These are phyloP conservation scores for Chaetomium sp. DNA, from an alignment of 2,329 filamentous ascomycete species.

Conservation along the genomic window DNA sequence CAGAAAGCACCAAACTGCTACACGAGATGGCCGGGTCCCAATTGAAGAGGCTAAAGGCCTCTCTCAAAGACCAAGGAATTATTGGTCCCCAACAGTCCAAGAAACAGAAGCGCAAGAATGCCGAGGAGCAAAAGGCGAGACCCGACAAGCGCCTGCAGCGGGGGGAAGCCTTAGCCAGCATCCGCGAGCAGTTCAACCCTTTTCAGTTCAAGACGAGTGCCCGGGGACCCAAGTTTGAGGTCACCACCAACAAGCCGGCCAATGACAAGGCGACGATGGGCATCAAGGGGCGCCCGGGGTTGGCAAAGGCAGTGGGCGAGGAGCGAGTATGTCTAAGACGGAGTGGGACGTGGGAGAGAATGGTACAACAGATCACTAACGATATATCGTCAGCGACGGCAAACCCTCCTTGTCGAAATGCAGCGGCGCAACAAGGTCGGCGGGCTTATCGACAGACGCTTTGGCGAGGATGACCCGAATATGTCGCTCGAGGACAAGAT, in stretches of 20 bases:
- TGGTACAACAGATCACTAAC: background rate
- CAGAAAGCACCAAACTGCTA: conserved; percentile 1
- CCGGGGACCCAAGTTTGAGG: conserved; percentile 80
- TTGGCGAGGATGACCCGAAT: conserved; percentile 91
- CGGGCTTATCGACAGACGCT: conserved; percentile 87
- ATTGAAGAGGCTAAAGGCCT: conserved; percentile 91
- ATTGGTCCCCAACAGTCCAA: conserved; percentile 92
- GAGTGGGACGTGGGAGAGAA: background rate
- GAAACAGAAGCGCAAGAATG: conserved; percentile 81
- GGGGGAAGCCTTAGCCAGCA: conserved; percentile 76
- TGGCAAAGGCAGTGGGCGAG: conserved; percentile 84
- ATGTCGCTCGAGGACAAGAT: conserved; percentile 94
- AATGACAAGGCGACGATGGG: conserved; percentile 57
- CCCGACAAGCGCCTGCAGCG: conserved; percentile 75
- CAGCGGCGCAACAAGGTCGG: conserved; percentile 87
- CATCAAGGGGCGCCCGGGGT: conserved; percentile 73
- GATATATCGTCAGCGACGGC: conserved; percentile 58
- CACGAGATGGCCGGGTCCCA: conserved; percentile 86
- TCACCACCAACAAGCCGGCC: conserved; percentile 67
- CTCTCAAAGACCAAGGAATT: conserved; percentile 84
- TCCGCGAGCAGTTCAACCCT: conserved; percentile 96
- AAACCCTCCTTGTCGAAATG: conserved; percentile 87
- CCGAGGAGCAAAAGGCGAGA: conserved; percentile 65
- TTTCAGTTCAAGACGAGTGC: conserved; percentile 88
- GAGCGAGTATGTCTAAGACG: conserved; percentile 62